phyloP scores from a whole-genome alignment of 2,329 filamentous ascomycete genomes.

The Colletotrichum sojae region DNA sequence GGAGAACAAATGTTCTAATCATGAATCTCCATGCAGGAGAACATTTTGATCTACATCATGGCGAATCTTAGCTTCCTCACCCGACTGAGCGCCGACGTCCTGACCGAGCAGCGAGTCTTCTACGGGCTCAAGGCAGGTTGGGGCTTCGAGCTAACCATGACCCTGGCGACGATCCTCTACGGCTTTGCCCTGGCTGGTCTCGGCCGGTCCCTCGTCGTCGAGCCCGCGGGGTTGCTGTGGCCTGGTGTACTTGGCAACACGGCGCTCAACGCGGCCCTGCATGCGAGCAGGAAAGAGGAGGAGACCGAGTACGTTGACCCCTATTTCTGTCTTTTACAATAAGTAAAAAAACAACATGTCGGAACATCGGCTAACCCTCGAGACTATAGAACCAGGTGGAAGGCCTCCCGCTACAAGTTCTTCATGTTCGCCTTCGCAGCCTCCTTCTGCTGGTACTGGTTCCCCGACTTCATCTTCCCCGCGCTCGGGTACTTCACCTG shows the following conservation, averaged over 20 bases:
- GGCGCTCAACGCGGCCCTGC: conserved; percentile 57
- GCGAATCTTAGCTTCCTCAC: conserved; percentile 60
- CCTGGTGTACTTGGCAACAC: conserved; percentile 65
- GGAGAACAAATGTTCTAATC: background rate
- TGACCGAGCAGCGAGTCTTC: conserved; percentile 55
- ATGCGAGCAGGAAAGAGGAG: conserved; percentile 54
- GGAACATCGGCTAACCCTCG: conserved; percentile 1
- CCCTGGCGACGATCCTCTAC: conserved; percentile 58
- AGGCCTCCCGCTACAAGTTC: conserved; percentile 51
- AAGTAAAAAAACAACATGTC: too few relatives aligned
- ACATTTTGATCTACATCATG: conserved; percentile 60
- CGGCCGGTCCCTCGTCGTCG: conserved; percentile 58
- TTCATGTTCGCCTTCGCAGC: conserved; percentile 51
- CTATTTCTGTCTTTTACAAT: background rate
- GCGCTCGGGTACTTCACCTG: conserved; percentile 66
- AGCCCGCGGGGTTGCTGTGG: conserved; percentile 66
- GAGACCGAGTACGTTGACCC: conserved; percentile 17
- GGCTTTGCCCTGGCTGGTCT: conserved; percentile 65
- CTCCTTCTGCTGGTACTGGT: conserved; percentile 64
- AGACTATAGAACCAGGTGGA: conserved; percentile 46
- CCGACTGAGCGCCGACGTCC: conserved; percentile 51
- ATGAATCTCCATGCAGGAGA: conserved; percentile 45
- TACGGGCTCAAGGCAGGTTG: conserved; percentile 60
- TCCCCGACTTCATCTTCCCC: conserved; percentile 63
- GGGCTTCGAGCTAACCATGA: conserved; percentile 59